These are phyloP conservation scores for Pichia sp. DNA, from an alignment of 1,139 yeast genomes.

Conservation along the genomic window DNA sequence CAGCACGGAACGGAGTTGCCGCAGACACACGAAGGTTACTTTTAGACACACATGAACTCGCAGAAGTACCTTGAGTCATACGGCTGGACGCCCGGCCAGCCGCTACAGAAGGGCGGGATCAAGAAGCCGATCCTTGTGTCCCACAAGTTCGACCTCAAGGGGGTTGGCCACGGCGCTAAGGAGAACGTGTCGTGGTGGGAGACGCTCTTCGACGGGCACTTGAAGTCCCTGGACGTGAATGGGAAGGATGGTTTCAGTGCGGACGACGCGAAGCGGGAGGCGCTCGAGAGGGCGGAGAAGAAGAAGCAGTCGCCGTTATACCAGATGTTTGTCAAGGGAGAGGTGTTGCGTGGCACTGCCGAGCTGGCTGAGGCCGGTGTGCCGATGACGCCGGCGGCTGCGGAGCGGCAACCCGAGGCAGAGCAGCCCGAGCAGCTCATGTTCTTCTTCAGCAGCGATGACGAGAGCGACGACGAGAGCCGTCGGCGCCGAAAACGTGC, in stretches of 20 bases:
- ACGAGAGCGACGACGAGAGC: slow-evolving; percentile 14
- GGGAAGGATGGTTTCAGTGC: slow-evolving; percentile 23
- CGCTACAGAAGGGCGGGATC: slow-evolving; percentile 72
- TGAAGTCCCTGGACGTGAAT: slow-evolving; percentile 68
- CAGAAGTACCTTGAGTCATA: slow-evolving; percentile 64
- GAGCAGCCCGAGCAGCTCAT: slow-evolving; percentile 20
- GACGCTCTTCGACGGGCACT: slow-evolving; percentile 84
- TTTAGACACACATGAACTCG: slow-evolving; percentile 64
- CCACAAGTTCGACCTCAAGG: slow-evolving; percentile 87
- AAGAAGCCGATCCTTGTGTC: slow-evolving; percentile 82
- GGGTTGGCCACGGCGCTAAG: slow-evolving; percentile 68
- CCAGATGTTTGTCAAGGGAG: slow-evolving; percentile 79
- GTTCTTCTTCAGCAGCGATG: slow-evolving; percentile 21
- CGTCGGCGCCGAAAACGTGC: slow-evolving; percentile 20
- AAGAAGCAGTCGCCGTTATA: slow-evolving; percentile 50
- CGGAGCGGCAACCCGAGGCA: no score
- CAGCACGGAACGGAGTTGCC: no score
- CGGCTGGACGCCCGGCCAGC: slow-evolving; percentile 94
- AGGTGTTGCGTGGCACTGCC: slow-evolving; percentile 75
- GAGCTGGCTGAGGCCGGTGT: background rate
- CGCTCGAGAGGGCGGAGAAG: slow-evolving; percentile 30
- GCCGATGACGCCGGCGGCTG: no score
- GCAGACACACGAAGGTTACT: no score
- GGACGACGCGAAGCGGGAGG: background rate
- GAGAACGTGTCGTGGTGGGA: slow-evolving; percentile 98